Evolutionary conservation across 257 asterid genomes (phyloP).

Genomic region (Przewalskia tangutica): DNA sequence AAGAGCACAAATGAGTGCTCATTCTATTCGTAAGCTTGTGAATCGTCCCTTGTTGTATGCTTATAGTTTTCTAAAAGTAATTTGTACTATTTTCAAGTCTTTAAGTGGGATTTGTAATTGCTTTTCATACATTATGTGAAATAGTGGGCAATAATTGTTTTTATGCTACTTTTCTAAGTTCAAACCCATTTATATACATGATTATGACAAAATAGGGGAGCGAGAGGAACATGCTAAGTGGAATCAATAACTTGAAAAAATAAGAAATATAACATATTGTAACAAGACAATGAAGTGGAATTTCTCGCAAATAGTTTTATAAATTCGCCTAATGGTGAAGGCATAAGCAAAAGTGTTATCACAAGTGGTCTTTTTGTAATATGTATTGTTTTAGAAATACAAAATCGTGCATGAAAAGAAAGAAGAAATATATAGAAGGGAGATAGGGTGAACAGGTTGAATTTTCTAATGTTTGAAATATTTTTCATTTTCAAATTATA

Average conservation of each 20-base stretch:
- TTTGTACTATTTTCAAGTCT: neutral
- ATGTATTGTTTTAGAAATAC: neutral
- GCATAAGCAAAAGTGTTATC: neutral
- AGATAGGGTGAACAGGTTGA: neutral
- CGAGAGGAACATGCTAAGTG: neutral
- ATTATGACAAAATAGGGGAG: neutral
- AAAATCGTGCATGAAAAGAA: neutral
- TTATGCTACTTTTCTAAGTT: neutral
- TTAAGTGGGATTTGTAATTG: neutral
- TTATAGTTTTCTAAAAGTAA: neutral
- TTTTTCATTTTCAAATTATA: neutral
- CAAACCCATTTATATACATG: neutral
- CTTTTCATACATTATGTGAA: neutral
- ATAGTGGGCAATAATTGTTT: neutral
- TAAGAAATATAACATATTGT: no score
- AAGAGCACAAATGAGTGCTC: constrained; percentile 32
- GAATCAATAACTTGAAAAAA: no score
- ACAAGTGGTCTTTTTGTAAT: neutral
- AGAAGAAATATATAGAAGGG: neutral
- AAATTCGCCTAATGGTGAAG: neutral
- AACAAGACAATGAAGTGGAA: neutral
- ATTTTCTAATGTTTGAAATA: neutral
- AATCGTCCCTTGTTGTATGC: neutral
- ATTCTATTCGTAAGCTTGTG: neutral
- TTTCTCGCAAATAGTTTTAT: neutral